Evolutionary conservation across 495 filamentous ascomycete genomes (phyloP), one percentile per base, ranked within the genome.

Genomic region (Immersiella caudata): DNA sequence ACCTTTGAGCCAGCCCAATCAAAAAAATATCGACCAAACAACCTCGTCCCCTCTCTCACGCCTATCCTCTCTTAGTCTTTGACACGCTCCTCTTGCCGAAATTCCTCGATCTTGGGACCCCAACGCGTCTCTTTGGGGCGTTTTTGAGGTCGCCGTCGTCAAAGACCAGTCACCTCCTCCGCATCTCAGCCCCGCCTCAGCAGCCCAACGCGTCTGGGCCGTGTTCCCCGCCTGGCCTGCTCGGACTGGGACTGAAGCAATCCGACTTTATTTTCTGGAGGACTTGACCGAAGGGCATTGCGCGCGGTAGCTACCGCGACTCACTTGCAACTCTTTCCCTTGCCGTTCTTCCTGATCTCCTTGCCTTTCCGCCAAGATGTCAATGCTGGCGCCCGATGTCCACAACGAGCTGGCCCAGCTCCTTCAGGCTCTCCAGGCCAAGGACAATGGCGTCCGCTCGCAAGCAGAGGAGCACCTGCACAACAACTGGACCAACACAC

Each of bases 401-500:
- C 90, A 91, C 79, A 82, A 86, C 70, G 90, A 93, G 78, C 91
- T 99, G 73, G 84, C 84, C 56, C 89, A 93, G 85, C 87, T 99
- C 69, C 86, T 98, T 67, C 86, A 89, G 81, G 93, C 87, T 52
- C 86, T 99, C 66, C 89, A 91, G 78, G 93, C 93, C n/a, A 79
- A 92, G 70, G 93, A 99, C 82, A 99, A 99, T 79, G 79, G 80
- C 46, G 83, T 91, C 72, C 90, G 96, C 70, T 86, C 89, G 35
- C 88, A 91, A 75, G 93, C 94, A 58, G 96, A 99, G 79, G 92
- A 94, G 59, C 88, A 92, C 76, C 80, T 99, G 67, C 92, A 91
- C 74, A 90, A 87, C 79, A 91, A 93, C 78, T 99, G 95, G 95
- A 88, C 93, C 49, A 83, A 81, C 61, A 84, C 85, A 21, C 86